Evolutionary conservation across 2,329 filamentous ascomycete species (phyloP).

Genomic region (Hypoxylon sp.): DNA sequence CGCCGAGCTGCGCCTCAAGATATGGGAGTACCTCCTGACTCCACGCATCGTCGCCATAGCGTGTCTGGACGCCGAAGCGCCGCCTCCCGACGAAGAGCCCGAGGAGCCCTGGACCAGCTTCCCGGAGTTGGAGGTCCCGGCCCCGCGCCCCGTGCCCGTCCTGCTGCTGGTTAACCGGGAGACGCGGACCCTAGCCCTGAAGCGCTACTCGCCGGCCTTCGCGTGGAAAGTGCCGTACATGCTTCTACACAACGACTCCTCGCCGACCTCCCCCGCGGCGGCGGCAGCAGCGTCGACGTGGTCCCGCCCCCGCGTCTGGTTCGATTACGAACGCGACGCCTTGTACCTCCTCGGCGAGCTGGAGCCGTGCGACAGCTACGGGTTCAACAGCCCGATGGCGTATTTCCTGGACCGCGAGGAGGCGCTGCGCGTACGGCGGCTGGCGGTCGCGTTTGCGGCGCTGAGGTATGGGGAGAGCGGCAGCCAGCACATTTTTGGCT

Average conservation of each 20-base stretch:
- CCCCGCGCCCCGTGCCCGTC: slow-evolving; percentile 55
- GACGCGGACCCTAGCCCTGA: slow-evolving; percentile 59
- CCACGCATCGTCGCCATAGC: slow-evolving; percentile 63
- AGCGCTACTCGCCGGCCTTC: slow-evolving; percentile 64
- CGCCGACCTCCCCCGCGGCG: not conserved
- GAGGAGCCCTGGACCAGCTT: slow-evolving; percentile 33
- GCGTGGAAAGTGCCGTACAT: slow-evolving; percentile 62
- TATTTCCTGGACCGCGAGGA: slow-evolving; percentile 64
- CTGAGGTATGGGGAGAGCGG: slow-evolving; percentile 61
- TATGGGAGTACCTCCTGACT: slow-evolving; percentile 63
- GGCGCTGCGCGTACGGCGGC: slow-evolving; percentile 60
- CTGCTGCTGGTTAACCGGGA: slow-evolving; percentile 63
- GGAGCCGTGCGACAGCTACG: slow-evolving; percentile 63
- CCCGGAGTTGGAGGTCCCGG: slow-evolving; percentile 14
- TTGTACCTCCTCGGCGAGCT: slow-evolving; percentile 65
- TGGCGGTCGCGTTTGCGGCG: slow-evolving; percentile 62
- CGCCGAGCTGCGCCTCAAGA: slow-evolving; percentile 63
- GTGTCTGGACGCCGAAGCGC: slow-evolving; percentile 55
- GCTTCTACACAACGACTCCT: slow-evolving; percentile 49
- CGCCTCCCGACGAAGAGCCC: slow-evolving; percentile 22
- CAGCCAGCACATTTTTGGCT: slow-evolving; percentile 63
- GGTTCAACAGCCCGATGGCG: slow-evolving; percentile 64
- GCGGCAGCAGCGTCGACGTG: slow-evolving; percentile 50
- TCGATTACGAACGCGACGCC: slow-evolving; percentile 64
- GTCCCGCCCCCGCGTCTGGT: slow-evolving; percentile 60